Evolutionary conservation across 331 rosid genomes (phyloP).

Genomic region (Saraca asoca): DNA sequence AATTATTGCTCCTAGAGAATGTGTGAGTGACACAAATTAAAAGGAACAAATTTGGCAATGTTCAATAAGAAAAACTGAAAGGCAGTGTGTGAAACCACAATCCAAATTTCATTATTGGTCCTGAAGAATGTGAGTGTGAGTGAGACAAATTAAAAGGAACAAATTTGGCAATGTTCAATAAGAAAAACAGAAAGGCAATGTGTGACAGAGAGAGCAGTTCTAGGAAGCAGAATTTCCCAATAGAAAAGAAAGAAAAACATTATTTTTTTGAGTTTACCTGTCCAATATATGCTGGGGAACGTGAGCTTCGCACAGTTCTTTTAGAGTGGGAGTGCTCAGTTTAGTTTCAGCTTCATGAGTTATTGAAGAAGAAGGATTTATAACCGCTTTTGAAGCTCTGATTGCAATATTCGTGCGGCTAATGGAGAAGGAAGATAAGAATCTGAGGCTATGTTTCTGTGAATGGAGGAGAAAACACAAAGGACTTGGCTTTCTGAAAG

Average conservation of each 20-base stretch:
- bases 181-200: not conserved
- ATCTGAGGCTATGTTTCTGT: slow-evolving; percentile 30
- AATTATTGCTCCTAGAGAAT: not conserved
- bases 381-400: slow-evolving; percentile 39
- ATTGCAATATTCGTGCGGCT: slow-evolving; percentile 13
- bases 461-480: slow-evolving; percentile 26
- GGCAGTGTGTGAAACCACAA: not conserved
- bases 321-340: slow-evolving; percentile 44
- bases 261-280: slow-evolving; percentile 44
- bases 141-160: not conserved
- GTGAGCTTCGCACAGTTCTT: slow-evolving; percentile 52
- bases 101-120: no score
- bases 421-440: not conserved
- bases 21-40: not conserved
- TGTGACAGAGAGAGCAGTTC: not conserved
- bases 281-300: slow-evolving; percentile 63
- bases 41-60: not conserved
- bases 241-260: not conserved
- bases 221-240: not conserved
- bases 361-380: slow-evolving; percentile 40
- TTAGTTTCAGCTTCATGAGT: slow-evolving; percentile 23
- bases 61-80: not conserved
- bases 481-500: slow-evolving; percentile 1
- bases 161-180: not conserved
- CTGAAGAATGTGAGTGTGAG: not conserved